Percentiles rank a stretch among this genome's conserved stretches.
Evolutionary conservation across 441 rosid genomes (phyloP).

Genomic region (Daphne laureola): DNA sequence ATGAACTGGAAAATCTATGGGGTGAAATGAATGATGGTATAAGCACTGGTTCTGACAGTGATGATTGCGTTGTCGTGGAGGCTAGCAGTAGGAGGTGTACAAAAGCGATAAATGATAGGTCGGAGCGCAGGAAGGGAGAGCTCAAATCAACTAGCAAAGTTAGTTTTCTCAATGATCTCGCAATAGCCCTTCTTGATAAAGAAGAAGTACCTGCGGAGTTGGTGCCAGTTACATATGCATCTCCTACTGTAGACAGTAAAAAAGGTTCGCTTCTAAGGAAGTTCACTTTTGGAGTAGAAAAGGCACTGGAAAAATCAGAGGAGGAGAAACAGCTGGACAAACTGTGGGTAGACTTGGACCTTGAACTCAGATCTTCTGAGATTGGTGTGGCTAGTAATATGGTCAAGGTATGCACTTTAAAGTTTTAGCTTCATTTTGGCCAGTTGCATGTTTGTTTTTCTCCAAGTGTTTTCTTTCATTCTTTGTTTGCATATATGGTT

Average conservation of each 20-base stretch:
- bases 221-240: not conserved
- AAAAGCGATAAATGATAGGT: too few relatives aligned
- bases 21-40: too few relatives aligned
- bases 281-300: constrained; percentile 35
- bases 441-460: not conserved
- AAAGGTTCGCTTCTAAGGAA: constrained; percentile 9
- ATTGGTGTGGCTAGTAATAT: constrained; percentile 16
- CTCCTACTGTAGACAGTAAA: too few relatives aligned
- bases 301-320: constrained; percentile 34
- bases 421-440: too few relatives aligned
- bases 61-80: too few relatives aligned
- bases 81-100: too few relatives aligned
- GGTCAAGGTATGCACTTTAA: constrained; percentile 20
- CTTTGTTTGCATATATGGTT: too few relatives aligned
- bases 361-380: constrained; percentile 22
- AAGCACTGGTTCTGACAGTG: too few relatives aligned
- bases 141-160: too few relatives aligned
- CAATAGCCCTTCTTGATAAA: constrained; percentile 24
- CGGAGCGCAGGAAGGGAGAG: too few relatives aligned
- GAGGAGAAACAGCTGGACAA: constrained; percentile 29
- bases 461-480: not conserved
- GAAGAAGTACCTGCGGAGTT: not conserved
- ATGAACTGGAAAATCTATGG: not conserved
- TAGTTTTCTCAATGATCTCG: constrained; percentile 17
- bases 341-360: constrained; percentile 48